Percentiles rank a stretch among this genome's conserved stretches.
These are phyloP conservation scores for Arachis hypogaea DNA, from an alignment of 306 rosid genomes.

Conservation along the genomic window DNA sequence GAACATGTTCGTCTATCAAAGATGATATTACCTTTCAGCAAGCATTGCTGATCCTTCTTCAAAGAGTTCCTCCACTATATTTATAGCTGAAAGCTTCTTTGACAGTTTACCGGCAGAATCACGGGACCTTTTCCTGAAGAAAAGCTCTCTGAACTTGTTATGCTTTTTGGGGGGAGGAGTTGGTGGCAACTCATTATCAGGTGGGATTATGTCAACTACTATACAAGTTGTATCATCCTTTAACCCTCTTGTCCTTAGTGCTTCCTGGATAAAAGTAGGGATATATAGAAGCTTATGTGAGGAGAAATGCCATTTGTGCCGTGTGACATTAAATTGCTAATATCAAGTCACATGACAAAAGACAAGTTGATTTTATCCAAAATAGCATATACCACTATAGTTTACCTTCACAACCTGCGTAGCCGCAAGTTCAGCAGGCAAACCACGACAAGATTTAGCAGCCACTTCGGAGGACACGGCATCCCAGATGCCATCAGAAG, in stretches of 20 bases:
- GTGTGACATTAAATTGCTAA: constrained; percentile 10
- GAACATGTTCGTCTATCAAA: constrained; percentile 2
- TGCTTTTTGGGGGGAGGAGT: constrained; percentile 70
- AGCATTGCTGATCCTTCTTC: constrained; percentile 99
- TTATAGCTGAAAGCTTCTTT: constrained; percentile 81
- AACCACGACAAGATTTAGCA: constrained; percentile 84
- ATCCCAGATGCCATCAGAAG: constrained; percentile 99
- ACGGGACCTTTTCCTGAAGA: constrained; percentile 68
- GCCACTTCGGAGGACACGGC: constrained; percentile 87
- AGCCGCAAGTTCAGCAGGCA: constrained; percentile 95
- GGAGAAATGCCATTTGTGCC: constrained; percentile 20
- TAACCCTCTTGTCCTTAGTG: constrained; percentile 77
- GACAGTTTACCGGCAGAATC: constrained; percentile 65
- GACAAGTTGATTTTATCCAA: constrained; percentile 30
- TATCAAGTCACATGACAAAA: constrained; percentile 29
- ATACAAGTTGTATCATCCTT: constrained; percentile 96
- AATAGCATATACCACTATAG: constrained; percentile 7
- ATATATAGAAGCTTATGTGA: constrained; percentile 17
- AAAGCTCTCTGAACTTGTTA: constrained; percentile 62
- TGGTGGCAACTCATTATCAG: constrained; percentile 58
- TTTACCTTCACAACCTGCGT: constrained; percentile 92
- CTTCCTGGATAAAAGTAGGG: constrained; percentile 59
- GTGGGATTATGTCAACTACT: constrained; percentile 89
- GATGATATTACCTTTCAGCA: constrained; percentile 78
- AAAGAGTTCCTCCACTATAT: constrained; percentile 85